Evolutionary conservation across 768 basidiomycete genomes (phyloP).

Genomic region (Crassisporium funariophilum): DNA sequence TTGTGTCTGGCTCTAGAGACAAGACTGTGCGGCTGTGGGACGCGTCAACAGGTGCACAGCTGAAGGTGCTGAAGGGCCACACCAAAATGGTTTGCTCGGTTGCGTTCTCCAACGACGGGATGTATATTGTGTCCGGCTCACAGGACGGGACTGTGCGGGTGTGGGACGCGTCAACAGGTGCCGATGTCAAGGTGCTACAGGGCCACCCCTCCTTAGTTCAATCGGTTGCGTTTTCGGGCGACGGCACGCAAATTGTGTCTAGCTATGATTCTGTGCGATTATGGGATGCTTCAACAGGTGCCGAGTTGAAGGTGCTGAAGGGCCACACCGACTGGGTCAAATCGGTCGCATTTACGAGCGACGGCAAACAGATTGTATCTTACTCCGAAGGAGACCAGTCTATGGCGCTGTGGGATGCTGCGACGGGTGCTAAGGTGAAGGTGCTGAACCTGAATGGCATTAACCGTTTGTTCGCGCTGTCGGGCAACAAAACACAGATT

Average conservation of each 20-base stretch:
- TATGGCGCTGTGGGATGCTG: no score
- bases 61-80: background rate
- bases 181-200: background rate
- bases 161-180: background rate
- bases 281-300: no score
- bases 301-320: background rate
- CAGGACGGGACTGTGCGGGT: background rate
- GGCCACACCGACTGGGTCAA: background rate
- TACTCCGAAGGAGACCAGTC: no score
- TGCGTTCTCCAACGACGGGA: background rate
- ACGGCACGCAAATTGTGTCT: background rate
- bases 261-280: background rate
- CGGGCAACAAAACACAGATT: background rate
- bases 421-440: background rate
- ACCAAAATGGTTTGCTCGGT: background rate
- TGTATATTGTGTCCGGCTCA: background rate
- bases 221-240: background rate
- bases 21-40: background rate
- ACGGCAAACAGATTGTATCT: no score
- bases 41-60: background rate
- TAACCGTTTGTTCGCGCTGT: background rate
- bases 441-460: background rate
- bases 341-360: background rate
- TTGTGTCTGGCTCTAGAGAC: slow-evolving; percentile 6
- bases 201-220: no score